Conservation (phyloP, 352 stramenopile genomes). For the Globisporangium perplexum region DNA sequence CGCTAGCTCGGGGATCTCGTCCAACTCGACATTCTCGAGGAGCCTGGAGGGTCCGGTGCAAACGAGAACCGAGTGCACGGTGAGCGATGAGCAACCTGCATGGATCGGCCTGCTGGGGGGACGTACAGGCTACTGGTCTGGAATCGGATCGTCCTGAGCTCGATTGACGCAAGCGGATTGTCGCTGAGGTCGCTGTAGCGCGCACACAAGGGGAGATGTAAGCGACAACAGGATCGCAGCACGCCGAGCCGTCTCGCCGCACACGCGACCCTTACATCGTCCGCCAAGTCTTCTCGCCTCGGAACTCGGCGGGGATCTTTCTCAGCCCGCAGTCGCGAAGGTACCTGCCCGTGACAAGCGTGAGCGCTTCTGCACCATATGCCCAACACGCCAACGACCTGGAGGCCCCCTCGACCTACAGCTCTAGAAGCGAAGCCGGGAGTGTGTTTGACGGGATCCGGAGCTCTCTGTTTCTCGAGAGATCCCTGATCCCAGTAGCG, state of each 20-base stretch:
- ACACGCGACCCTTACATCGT: conserved; percentile 3
- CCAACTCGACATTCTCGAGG: conserved; percentile 9
- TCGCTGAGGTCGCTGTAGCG: conserved; percentile 12
- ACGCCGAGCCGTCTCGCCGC: background rate
- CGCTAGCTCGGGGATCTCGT: conserved; percentile 6
- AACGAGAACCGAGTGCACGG: background rate
- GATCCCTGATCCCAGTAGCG: background rate
- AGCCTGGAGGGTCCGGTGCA: background rate
- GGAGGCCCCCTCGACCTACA: conserved; percentile 5
- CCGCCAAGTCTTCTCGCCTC: conserved; percentile 14
- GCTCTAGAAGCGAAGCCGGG: conserved; percentile 9
- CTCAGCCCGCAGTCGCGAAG: conserved; percentile 10
- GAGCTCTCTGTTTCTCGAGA: conserved; percentile 9
- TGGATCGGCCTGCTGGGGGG: background rate
- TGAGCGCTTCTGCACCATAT: background rate
- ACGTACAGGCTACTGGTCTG: conserved; percentile 11
- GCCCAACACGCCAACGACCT: background rate
- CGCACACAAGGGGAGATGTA: background rate
- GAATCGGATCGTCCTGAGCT: conserved; percentile 11
- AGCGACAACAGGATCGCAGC: background rate
- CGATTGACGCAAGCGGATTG: conserved; percentile 9
- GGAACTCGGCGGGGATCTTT: conserved; percentile 12
- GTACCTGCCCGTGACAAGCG: background rate
- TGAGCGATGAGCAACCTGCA: background rate
- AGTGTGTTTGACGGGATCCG: conserved; percentile 13